Evolutionary conservation across 108 stramenopile species (phyloP).

Genomic region (Fragilaria crotonensis): DNA sequence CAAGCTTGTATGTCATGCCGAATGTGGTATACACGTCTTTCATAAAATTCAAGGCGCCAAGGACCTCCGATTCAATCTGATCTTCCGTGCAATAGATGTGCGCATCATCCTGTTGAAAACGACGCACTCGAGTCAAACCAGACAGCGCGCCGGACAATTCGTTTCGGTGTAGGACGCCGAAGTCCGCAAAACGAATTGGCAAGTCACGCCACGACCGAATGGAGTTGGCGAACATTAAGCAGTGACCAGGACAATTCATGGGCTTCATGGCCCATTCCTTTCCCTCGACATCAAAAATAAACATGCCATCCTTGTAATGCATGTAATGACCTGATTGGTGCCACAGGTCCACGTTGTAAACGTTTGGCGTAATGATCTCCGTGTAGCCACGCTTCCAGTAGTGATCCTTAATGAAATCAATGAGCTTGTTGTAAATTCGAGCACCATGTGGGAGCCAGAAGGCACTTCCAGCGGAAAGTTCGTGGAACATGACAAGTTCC

Average conservation of each 20-base stretch:
- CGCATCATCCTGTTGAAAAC: constrained; percentile 99
- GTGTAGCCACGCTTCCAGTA: constrained; percentile 97
- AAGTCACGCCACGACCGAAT: constrained; percentile 96
- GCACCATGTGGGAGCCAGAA: constrained; percentile 98
- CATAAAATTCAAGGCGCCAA: constrained; percentile 96
- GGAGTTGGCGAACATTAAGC: constrained; percentile 86
- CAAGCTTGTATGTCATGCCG: constrained; percentile 99
- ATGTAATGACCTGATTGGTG: constrained; percentile 93
- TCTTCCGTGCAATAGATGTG: constrained; percentile 97
- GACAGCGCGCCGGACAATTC: constrained; percentile 95
- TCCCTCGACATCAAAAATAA: constrained; percentile 92
- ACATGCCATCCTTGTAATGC: constrained; percentile 99
- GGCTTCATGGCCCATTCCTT: constrained; percentile 97
- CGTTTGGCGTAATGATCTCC: constrained; percentile 97
- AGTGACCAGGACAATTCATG: constrained; percentile 99
- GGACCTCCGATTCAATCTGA: constrained; percentile 92
- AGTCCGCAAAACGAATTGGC: constrained; percentile 95
- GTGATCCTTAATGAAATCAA: constrained; percentile 88
- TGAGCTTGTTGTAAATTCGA: constrained; percentile 98
- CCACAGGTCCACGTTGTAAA: constrained; percentile 98
- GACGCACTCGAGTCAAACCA: constrained; percentile 97
- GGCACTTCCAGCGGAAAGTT: constrained; percentile 91
- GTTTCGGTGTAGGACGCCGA: constrained; percentile 98
- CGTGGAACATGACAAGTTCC: constrained; percentile 97
- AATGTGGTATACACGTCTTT: constrained; percentile 93